Evolutionary conservation across 2,329 filamentous ascomycete genomes (phyloP).

Genomic region (Myriosclerotinia duriaeana): DNA sequence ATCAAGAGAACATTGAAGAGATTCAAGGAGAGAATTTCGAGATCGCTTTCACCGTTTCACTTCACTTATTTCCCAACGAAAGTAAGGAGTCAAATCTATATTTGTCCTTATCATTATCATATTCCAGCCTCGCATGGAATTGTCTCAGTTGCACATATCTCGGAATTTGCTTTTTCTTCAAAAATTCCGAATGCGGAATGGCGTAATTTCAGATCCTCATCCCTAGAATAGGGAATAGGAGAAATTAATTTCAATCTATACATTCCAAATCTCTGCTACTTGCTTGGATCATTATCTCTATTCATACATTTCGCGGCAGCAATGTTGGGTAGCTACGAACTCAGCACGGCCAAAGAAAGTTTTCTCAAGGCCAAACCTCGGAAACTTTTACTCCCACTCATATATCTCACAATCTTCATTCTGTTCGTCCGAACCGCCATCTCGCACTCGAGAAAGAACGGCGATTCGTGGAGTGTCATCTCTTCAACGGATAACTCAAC

Average conservation of each 20-base stretch:
- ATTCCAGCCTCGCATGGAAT: slow-evolving; percentile 7
- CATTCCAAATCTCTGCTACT: neutral
- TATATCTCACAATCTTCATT: slow-evolving; percentile 16
- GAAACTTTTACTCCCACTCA: slow-evolving; percentile 14
- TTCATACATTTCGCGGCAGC: slow-evolving; percentile 1
- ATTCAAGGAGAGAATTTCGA: neutral
- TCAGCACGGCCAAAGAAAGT: slow-evolving; percentile 15
- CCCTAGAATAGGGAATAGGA: neutral
- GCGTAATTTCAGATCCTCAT: neutral
- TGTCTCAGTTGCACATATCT: slow-evolving; percentile 20
- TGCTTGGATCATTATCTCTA: neutral
- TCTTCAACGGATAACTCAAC: neutral
- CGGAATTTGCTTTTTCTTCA: neutral
- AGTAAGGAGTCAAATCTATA: slow-evolving; percentile 1
- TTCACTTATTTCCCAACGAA: neutral
- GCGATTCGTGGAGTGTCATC: neutral
- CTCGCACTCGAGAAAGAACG: slow-evolving; percentile 1
- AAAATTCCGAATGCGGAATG: neutral
- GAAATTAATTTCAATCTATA: neutral
- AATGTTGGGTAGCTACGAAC: slow-evolving; percentile 14
- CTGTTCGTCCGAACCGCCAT: slow-evolving; percentile 15
- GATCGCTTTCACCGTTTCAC: no score
- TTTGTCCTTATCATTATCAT: slow-evolving; percentile 1
- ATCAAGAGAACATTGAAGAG: neutral
- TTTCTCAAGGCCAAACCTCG: slow-evolving; percentile 21